These are phyloP conservation scores for Corrigiola litoralis DNA, from an alignment of 179 eudicot species.

Conservation along the genomic window DNA sequence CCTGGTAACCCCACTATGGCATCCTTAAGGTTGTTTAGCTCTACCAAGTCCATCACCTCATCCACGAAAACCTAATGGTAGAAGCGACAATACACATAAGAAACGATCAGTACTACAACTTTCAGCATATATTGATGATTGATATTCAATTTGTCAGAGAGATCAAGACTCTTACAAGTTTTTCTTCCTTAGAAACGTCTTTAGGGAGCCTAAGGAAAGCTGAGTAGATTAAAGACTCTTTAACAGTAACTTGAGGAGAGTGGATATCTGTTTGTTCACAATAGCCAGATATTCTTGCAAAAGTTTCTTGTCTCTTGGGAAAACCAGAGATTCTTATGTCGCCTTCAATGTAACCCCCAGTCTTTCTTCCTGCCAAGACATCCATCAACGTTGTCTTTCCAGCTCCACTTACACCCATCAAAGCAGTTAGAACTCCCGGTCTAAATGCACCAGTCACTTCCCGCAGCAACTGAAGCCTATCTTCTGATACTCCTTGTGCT, in stretches of 20 bases:
- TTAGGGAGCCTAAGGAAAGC: conserved; percentile 88
- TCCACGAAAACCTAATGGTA: conserved; percentile 61
- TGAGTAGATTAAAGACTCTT: conserved; percentile 80
- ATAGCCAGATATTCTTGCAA: conserved; percentile 88
- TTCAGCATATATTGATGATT: no score
- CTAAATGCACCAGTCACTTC: conserved; percentile 79
- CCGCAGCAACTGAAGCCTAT: conserved; percentile 67
- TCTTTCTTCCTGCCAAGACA: conserved; percentile 87
- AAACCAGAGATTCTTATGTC: conserved; percentile 74
- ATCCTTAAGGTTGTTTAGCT: conserved; percentile 61
- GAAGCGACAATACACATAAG: neutral
- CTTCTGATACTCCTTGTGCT: conserved; percentile 70
- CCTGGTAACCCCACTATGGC: conserved; percentile 91
- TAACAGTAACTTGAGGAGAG: conserved; percentile 91
- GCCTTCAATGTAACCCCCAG: conserved; percentile 87
- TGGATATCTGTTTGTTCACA: conserved; percentile 96
- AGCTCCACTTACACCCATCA: conserved; percentile 97
- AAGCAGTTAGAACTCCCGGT: conserved; percentile 87
- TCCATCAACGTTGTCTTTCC: conserved; percentile 96
- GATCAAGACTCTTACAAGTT: conserved; percentile 50
- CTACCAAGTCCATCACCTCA: conserved; percentile 82
- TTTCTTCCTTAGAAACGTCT: conserved; percentile 68
- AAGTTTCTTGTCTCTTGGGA: conserved; percentile 78
- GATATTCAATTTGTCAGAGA: neutral
- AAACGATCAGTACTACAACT: neutral